Evolutionary conservation across 2,329 filamentous ascomycete genomes (phyloP), one percentile per base, ranked within the genome.

Genomic region (Fusarium lyarnte): DNA sequence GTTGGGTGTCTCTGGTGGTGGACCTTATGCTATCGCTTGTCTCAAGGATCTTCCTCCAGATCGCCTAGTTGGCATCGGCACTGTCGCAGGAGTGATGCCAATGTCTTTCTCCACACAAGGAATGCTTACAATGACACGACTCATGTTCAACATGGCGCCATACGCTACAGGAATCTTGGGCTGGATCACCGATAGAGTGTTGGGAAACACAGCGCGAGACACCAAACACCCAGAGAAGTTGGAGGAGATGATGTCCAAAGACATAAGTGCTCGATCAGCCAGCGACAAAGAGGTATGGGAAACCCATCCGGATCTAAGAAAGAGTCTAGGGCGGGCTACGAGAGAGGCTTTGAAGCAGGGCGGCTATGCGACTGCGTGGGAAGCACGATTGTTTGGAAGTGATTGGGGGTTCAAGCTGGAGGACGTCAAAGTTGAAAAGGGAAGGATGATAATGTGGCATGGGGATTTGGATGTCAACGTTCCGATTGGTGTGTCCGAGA

Each of bases 331-430:
- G 4, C 29, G 66, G 12, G 58, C 70, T 17, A 53, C 55, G 3
- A 52, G 64, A 9, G 53, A 63, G 5, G 46, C 70, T 0, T 63
- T 62, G 47, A 73, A 73, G 21, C 61, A 61, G 3, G 66, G 70
- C 0, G 70, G 70, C 0, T 67, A 73, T 16, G 38, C 70, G 0
- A 33, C 41, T 3, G 70, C 70, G 1, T 73, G 66, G 70, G 70
- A 73, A 21, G 70, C 70, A 6, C 36, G 35, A 3, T 21, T 73
- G 1, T 70, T 36, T 27, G 70, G 70, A 8, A 63, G 65, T 10
- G 53, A 67, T 8, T 73, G 70, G 70, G 70, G 66, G 1, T 73
- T 73, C 1, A 51, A 58, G 2, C 6, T 77, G 25, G 71, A 74
- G 4, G 66, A 70, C 2, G 57, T 69, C 3, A 62, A 55, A 5